Conservation (phyloP, 1,139 yeast species). For the Yamadazyma atmosphaerica region DNA sequence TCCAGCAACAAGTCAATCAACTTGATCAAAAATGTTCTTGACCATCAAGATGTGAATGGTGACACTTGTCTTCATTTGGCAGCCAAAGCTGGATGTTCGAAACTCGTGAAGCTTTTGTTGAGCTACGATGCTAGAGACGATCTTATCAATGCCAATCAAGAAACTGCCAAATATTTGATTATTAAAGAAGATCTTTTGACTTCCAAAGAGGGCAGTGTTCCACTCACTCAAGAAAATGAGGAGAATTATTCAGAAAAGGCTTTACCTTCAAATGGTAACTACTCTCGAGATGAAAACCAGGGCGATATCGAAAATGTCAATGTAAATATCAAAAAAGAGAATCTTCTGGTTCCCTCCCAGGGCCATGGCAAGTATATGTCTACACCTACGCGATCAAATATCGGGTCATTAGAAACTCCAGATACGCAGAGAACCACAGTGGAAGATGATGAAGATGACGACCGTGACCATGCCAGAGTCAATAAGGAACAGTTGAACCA, state of each 20-base stretch:
- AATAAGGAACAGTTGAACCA: constrained; percentile 35
- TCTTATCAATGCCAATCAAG: constrained; percentile 40
- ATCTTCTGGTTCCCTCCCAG: constrained; percentile 3
- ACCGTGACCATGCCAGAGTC: constrained; percentile 25
- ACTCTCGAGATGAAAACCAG: constrained; percentile 5
- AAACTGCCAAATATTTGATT: constrained; percentile 37
- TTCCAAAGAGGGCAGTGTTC: neutral
- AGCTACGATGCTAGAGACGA: constrained; percentile 51
- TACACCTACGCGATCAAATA: constrained; percentile 40
- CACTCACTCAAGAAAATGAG: neutral
- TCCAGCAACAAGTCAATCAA: constrained; percentile 35
- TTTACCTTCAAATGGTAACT: neutral
- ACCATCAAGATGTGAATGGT: constrained; percentile 69
- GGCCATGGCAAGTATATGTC: constrained; percentile 21
- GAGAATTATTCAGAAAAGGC: neutral
- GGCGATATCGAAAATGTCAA: constrained; percentile 7
- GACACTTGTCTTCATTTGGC: constrained; percentile 72
- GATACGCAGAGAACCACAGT: constrained; percentile 50
- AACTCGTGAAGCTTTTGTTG: constrained; percentile 40
- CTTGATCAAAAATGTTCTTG: constrained; percentile 59
- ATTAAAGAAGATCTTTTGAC: constrained; percentile 23
- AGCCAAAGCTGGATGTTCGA: constrained; percentile 40
- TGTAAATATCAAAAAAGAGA: neutral
- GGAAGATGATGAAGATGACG: constrained; percentile 41
- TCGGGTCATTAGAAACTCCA: constrained; percentile 37